Conservation (phyloP, 139 green algal genomes). For the Zygnema circumcarinatum region DNA sequence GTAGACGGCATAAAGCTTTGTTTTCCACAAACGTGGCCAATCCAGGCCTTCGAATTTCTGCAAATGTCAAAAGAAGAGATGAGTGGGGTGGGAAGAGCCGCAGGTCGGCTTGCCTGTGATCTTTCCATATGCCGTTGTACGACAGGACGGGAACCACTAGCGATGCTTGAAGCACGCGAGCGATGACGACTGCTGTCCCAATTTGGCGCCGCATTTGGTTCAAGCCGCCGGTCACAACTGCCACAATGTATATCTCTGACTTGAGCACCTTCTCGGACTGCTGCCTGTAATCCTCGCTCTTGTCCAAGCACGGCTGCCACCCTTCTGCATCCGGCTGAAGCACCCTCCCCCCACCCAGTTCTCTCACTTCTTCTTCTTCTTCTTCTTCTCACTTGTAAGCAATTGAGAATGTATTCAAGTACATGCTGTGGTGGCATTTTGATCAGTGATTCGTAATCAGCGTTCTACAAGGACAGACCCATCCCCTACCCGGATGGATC, state of each 20-base stretch:
- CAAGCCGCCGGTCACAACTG: slow-evolving; percentile 38
- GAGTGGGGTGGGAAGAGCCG: neutral
- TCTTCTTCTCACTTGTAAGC: too few species aligned
- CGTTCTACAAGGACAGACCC: too few species aligned
- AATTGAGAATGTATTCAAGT: too few species aligned
- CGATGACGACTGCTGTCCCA: slow-evolving; percentile 34
- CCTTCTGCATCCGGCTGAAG: slow-evolving; percentile 19
- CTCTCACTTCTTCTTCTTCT: too few species aligned
- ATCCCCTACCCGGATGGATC: too few species aligned
- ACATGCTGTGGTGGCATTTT: too few species aligned
- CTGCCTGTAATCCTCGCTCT: slow-evolving; percentile 4
- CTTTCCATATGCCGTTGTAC: slow-evolving; percentile 46
- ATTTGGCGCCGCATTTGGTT: slow-evolving; percentile 52
- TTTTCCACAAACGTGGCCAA: too few species aligned
- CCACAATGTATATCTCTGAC: slow-evolving; percentile 22
- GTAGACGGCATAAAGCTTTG: too few species aligned
- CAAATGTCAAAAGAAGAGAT: too few species aligned
- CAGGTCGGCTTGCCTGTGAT: slow-evolving; percentile 14
- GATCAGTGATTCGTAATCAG: too few species aligned
- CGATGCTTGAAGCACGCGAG: slow-evolving; percentile 26
- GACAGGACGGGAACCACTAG: slow-evolving; percentile 40
- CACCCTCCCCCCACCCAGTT: too few species aligned
- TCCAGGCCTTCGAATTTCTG: too few species aligned
- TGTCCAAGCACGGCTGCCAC: slow-evolving; percentile 20
- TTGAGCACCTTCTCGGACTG: neutral